phyloP scores from a whole-genome alignment of 176 grass and related monocot genomes.

The Eleusine coracana region DNA sequence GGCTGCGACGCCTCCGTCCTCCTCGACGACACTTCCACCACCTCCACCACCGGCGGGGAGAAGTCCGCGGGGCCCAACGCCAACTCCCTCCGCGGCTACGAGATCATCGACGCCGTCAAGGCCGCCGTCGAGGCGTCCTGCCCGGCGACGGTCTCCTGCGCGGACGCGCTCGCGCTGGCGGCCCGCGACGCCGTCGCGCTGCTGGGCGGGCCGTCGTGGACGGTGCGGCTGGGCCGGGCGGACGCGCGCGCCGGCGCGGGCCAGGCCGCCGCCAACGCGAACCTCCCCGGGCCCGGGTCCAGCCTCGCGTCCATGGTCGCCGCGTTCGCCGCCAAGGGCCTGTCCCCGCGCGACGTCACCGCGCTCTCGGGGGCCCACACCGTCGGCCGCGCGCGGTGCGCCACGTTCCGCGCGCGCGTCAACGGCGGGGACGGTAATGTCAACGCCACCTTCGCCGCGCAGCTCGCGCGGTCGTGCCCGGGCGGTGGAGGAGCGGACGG shows the following conservation, averaged over 20 bases:
- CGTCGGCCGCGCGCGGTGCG: constrained; percentile 52
- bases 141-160: constrained; percentile 62
- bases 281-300: constrained; percentile 35
- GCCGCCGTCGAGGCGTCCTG: constrained; percentile 47
- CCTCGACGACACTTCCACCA: constrained; percentile 44
- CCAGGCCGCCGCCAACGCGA: constrained; percentile 31
- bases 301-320: constrained; percentile 41
- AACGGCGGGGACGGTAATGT: constrained; percentile 19
- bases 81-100: constrained; percentile 53
- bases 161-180: constrained; percentile 65
- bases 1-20: constrained; percentile 73
- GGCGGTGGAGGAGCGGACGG: background rate
- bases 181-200: constrained; percentile 48
- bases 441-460: constrained; percentile 42
- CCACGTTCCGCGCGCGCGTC: constrained; percentile 46
- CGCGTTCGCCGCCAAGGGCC: constrained; percentile 49
- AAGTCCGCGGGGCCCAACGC: constrained; percentile 51
- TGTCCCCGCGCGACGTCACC: constrained; percentile 59
- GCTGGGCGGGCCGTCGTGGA: constrained; percentile 51
- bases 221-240: constrained; percentile 34
- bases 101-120: constrained; percentile 63
- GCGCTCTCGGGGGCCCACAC: constrained; percentile 70
- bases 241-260: constrained; percentile 33
- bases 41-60: constrained; percentile 37
- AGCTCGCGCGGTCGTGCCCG: constrained; percentile 24